Conservation (phyloP, 306 rosid species). For the Cucurbita moschata region DNA sequence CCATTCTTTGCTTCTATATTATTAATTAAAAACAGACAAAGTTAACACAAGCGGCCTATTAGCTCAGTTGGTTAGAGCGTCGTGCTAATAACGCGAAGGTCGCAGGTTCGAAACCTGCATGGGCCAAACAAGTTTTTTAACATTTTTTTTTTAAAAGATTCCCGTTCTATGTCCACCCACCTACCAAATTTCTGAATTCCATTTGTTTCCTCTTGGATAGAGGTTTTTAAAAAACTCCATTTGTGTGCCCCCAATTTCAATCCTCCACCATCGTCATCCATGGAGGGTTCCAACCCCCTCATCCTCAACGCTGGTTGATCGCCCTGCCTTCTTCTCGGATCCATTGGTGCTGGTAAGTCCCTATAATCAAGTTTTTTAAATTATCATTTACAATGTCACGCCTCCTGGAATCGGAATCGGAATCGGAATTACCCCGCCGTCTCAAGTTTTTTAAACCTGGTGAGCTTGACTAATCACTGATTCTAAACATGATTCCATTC, state of each 20-base stretch:
- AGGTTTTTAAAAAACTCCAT: background rate
- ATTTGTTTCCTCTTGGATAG: background rate
- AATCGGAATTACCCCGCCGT: no score
- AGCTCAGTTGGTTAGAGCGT: no score
- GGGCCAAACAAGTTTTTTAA: no score
- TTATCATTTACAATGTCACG: background rate
- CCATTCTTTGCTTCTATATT: no score
- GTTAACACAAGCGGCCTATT: no score
- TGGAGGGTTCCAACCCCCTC: conserved; percentile 67
- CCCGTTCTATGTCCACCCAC: background rate
- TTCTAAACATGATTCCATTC: background rate
- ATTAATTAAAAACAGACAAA: no score
- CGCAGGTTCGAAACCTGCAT: no score
- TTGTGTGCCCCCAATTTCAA: background rate
- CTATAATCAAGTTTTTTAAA: background rate
- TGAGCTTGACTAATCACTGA: no score
- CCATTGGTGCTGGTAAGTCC: conserved; percentile 83
- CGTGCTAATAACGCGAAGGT: no score
- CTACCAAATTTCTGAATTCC: background rate
- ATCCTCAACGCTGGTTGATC: conserved; percentile 65
- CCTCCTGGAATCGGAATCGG: no score
- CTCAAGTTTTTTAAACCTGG: no score
- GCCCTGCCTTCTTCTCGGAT: conserved; percentile 77
- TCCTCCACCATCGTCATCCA: conserved; percentile 30
- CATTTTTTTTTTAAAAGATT: background rate